Base-by-base conservation (phyloP, 441 rosid species). In the Gossypium trilobum region DNA sequence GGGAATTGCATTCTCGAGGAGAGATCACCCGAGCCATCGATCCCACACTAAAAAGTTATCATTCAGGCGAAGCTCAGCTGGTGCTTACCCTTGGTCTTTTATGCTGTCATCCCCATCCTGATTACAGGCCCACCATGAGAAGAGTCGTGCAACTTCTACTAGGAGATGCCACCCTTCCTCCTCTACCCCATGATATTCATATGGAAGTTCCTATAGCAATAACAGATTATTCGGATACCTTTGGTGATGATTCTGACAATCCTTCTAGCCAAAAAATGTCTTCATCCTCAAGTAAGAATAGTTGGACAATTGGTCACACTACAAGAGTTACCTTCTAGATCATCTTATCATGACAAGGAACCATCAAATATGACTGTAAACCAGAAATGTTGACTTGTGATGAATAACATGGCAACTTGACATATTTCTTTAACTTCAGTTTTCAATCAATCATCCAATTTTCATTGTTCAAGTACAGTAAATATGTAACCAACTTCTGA, bases 21-120 rank as follows among this genome's bases (percentile, higher is more conserved):
- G 70, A 74, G 46, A 70, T 83, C 69, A 54, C 33, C 42, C 51
- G 6, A 23, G 82, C 78, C 2, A 72, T 64, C 17, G 80, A 77
- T 36, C 73, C 72, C 1, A 69, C 61, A 5, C 59, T 80, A 0
- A 66, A 71, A 0, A 56, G 60, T 52, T 68, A 72, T 10, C 61
- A 75, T 16, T 61, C 71, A 14, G 73, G 67, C 58, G 71, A 83
- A 50, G 71, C 73, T n/a, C 75, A 77, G 71, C 60, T 78, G 61
- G 79, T 80, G 71, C 74, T 80, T 59, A 77, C 66, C 44, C 83
- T 82, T 0, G 85, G 85, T 44, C 36, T 79, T 39, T 31, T 79
- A 27, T 85, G 84, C 6, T 76, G 78, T 0, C 82, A 76, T 73
- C 83, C 77, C 13, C 66, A 73, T 20, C 81, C 71, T 22, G 78